Base-by-base conservation (phyloP, 768 basidiomycete genomes). In the Pulveroboletus sp. region DNA sequence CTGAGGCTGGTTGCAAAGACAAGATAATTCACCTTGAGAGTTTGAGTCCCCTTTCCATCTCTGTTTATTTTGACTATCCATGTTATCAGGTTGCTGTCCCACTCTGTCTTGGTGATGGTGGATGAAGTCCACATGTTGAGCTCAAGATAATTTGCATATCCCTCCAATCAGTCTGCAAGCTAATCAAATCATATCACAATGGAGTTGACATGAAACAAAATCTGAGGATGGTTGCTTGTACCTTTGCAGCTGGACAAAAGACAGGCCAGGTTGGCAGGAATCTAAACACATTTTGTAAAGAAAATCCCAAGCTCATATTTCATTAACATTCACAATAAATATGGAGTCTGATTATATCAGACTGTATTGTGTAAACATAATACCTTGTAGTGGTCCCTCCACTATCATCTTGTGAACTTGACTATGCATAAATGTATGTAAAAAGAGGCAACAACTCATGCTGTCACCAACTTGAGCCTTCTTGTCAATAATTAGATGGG, bases 101-200 rank as follows among this genome's bases (percentile, higher is more conserved):
- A 74, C 0, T 56, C 56, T 9, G 74, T 65, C 28, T 61, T 68
- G n/a, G 56, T 63, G 17, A 80, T 70, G 14, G 56, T 69, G 0
- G 79, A 69, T 0, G 79, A 76, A 0, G 76, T 80, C 85, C 83
- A 86, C 9, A 82, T 76, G 50, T 83, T 77, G 37, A 87, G 63
- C 49, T 86, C 85, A 32, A 85, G 70, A 3, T 72, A 61, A 5
- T 77, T 70, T 0, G 78, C 82, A 51, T 86, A 87, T 5, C 67
- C 69, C 59, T 86, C 84, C 14, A 86, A 66, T 79, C 81, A 86
- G 53, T 81, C 78, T 1, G 77, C 84, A n/a, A 86, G 72, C 78
- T 82, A 44, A 10, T n/a, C 26, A 6, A 11, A 31, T 52, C 11
- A 11, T 10, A n/a, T 53, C 7, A 42, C 27, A 17, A 39, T 36